Evolutionary conservation across 805 yeast species (phyloP).

Genomic region (Wickerhamomyces sydowiorum): DNA sequence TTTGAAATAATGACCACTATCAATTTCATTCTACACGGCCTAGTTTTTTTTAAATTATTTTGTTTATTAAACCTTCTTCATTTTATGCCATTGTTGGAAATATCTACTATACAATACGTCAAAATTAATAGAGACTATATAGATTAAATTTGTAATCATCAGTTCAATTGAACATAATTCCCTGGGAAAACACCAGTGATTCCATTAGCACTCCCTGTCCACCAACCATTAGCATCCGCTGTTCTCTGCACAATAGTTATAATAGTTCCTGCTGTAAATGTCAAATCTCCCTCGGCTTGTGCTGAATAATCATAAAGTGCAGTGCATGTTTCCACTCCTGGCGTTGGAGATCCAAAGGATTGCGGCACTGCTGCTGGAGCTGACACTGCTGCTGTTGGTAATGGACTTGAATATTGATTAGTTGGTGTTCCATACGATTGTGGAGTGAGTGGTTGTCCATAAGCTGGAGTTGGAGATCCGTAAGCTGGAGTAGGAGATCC

Average conservation of each 20-base stretch:
- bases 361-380: slow-evolving; percentile 19
- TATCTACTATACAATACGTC: neutral
- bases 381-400: slow-evolving; percentile 25
- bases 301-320: slow-evolving; percentile 91
- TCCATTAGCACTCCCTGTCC: slow-evolving; percentile 90
- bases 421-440: slow-evolving; percentile 21
- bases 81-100: no score
- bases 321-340: slow-evolving; percentile 61
- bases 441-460: slow-evolving; percentile 22
- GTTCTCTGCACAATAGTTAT: slow-evolving; percentile 82
- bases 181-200: slow-evolving; percentile 93
- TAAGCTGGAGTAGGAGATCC: slow-evolving; percentile 5
- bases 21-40: no score
- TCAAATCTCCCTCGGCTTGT: slow-evolving; percentile 87
- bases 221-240: slow-evolving; percentile 89
- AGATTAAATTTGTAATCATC: neutral
- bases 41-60: no score
- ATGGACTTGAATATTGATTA: neutral
- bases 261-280: slow-evolving; percentile 81
- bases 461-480: slow-evolving; percentile 10
- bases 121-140: neutral
- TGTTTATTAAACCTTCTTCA: no score
- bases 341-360: slow-evolving; percentile 23
- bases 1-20: no score
- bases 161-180: slow-evolving; percentile 79